Conservation (phyloP, 2,329 filamentous ascomycete genomes). For the Alternaria atra region DNA sequence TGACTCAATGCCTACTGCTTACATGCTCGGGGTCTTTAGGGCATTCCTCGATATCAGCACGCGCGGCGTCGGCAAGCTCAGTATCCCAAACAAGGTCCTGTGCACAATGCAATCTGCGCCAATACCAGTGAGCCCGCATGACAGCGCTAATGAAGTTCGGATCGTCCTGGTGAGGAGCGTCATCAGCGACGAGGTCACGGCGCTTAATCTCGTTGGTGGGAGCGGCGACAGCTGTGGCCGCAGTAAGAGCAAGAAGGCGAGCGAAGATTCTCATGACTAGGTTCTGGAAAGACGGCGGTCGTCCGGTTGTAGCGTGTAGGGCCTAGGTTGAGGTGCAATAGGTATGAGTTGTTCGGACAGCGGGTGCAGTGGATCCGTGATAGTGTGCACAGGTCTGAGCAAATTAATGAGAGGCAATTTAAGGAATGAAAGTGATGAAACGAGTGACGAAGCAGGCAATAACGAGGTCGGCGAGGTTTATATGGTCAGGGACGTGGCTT, state of each 20-base stretch:
- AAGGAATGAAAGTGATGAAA: slow-evolving; percentile 13
- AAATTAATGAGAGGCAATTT: slow-evolving; percentile 17
- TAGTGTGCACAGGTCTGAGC: slow-evolving; percentile 20
- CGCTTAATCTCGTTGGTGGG: slow-evolving; percentile 26
- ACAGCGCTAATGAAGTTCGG: slow-evolving; percentile 43
- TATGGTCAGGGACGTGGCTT: slow-evolving; percentile 19
- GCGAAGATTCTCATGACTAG: slow-evolving; percentile 41
- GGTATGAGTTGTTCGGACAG: slow-evolving; percentile 19
- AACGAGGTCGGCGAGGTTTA: slow-evolving; percentile 11
- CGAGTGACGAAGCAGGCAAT: slow-evolving; percentile 8
- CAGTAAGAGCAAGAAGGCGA: slow-evolving; percentile 29
- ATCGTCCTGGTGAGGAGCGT: slow-evolving; percentile 39
- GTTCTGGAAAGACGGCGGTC: background rate
- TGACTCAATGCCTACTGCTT: slow-evolving; percentile 7
- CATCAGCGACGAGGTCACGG: slow-evolving; percentile 28
- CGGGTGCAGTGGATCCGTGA: slow-evolving; percentile 25
- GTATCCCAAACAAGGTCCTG: slow-evolving; percentile 47
- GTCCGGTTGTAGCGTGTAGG: background rate
- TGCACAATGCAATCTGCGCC: slow-evolving; percentile 48
- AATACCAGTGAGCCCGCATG: slow-evolving; percentile 50
- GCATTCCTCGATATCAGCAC: slow-evolving; percentile 37
- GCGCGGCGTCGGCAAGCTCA: slow-evolving; percentile 37
- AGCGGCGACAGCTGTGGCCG: slow-evolving; percentile 33
- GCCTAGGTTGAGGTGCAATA: slow-evolving; percentile 8
- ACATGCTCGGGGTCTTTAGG: slow-evolving; percentile 40